A percentile compares a stretch with the other conserved stretches of the same genome.
phyloP scores from a whole-genome alignment of 148 eudicot genomes.

The Camellia sinensis region DNA sequence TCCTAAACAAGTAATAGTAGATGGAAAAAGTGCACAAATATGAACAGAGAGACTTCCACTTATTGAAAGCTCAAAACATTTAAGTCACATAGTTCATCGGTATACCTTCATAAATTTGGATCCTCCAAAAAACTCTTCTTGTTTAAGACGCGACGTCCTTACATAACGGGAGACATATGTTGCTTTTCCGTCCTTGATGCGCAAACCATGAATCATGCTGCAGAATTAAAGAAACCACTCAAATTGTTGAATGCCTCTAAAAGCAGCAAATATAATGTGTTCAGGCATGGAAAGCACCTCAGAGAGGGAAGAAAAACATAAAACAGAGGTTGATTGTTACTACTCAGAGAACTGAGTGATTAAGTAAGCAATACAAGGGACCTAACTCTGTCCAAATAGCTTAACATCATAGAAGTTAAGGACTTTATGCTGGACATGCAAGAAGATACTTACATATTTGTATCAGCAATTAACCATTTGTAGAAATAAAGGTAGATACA shows the following conservation, averaged over 20 bases:
- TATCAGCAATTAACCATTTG: background rate
- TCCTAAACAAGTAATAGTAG: background rate
- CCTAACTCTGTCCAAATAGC: background rate
- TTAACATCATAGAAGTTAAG: background rate
- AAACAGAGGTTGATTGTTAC: background rate
- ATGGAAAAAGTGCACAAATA: background rate
- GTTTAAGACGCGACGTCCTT: slow-evolving; percentile 76
- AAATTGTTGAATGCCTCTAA: background rate
- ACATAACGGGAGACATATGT: slow-evolving; percentile 96
- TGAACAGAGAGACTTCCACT: background rate
- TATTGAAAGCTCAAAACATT: background rate
- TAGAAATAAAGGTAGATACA: background rate
- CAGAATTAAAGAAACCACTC: background rate
- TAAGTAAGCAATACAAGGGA: background rate
- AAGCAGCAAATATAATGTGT: background rate
- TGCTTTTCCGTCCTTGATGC: slow-evolving; percentile 93
- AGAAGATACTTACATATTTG: background rate
- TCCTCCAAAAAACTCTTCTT: slow-evolving; percentile 80
- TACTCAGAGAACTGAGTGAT: background rate
- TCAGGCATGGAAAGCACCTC: background rate
- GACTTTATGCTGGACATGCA: background rate
- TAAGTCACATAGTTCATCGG: background rate
- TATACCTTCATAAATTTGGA: slow-evolving; percentile 91
- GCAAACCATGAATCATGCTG: slow-evolving; percentile 94
- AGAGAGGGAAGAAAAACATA: background rate